These are phyloP conservation scores for Rhodotorula sp. DNA, from an alignment of 1,284 basidiomycete species.

Conservation along the genomic window DNA sequence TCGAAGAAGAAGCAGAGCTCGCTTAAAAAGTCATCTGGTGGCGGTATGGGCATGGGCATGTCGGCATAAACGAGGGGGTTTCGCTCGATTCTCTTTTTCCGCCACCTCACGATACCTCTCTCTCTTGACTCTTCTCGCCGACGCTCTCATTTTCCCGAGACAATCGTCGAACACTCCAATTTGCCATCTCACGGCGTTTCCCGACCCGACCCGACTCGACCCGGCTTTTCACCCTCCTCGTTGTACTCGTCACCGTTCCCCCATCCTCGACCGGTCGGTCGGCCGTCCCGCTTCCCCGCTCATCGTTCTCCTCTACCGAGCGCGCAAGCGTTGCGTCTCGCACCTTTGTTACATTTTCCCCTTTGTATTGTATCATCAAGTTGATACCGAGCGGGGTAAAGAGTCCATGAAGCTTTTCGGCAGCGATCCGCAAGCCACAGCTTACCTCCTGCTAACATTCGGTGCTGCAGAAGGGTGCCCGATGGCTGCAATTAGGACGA, in stretches of 20 bases:
- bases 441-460: neutral
- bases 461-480: neutral
- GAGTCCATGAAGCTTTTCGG: no score
- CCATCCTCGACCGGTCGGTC: neutral
- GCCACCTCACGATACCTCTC: no score
- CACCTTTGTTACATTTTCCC: neutral
- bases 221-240: neutral
- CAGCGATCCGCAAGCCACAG: no score
- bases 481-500: neutral
- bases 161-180: neutral
- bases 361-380: no score
- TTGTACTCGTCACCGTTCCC: neutral
- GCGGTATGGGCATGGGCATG: slow-evolving; percentile 27
- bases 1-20: slow-evolving; percentile 26
- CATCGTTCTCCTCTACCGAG: neutral
- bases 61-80: neutral
- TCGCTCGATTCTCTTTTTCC: no score
- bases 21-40: slow-evolving; percentile 11
- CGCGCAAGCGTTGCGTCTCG: no score
- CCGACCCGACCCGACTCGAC: no score
- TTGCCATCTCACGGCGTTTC: neutral
- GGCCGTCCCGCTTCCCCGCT: no score
- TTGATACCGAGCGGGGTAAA: no score
- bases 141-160: neutral
- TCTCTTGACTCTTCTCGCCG: no score